Evolutionary conservation across 1,139 yeast genomes (phyloP), one percentile per base, ranked within the genome.

Genomic region (Pichia sp.): DNA sequence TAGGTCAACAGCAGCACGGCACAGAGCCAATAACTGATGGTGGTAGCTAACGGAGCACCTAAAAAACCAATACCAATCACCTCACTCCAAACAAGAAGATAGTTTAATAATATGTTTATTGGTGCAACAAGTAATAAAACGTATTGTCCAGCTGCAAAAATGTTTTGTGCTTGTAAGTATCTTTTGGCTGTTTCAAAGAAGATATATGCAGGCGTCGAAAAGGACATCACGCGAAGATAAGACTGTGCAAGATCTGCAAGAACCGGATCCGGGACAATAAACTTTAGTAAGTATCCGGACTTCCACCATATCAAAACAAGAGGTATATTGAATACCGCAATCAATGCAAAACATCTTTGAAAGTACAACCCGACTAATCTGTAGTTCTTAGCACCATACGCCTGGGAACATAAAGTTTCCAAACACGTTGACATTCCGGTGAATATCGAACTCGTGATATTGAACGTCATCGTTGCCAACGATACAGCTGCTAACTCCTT

Each of bases 371-470:
- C 78, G 27, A 76, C 79, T 31, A 71, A 63, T 14, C 46, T 51
- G 40, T 51, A 55, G 14, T 57, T 53, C 47, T 64, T 70, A 14
- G 74, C 71, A 7, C 80, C 80, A 63, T 67, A 79, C 0, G 84
- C 83, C 60, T 79, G 83, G 0, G 83, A 75, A 61, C 84, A 79
- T 46, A 79, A 70, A 3, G 83, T 75, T 62, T 80, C 84, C 34
- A 80, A 66, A 54, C 78, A 74, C 0, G 84, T 79, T n/a, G 83
- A 75, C 76, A 79, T 75, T 1, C 84, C 84, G 51, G 77, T 79
- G 59, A 76, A 77, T 1, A 79, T 68, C 1, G 81, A 77, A 2
- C 77, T 77, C 0, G 81, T 75, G 46, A 79, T 77, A 57, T 77
- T 79, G 12, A 81, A 81, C 1, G 81, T 77, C 82, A 79, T 79